phyloP scores from a whole-genome alignment of 768 basidiomycete species.

The Galerina marginata region DNA sequence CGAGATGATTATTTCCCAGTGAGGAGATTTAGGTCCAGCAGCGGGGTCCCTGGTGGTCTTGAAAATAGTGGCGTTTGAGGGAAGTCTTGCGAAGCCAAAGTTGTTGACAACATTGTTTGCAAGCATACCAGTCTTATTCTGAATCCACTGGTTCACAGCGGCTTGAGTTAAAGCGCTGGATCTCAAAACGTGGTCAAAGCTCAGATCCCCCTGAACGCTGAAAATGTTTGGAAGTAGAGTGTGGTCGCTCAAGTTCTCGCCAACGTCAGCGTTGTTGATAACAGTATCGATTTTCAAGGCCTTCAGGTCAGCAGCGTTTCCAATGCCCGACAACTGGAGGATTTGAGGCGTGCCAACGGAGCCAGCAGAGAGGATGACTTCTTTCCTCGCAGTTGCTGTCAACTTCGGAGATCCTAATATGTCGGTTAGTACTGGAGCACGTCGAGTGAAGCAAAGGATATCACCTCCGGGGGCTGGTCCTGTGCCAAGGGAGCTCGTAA shows the following conservation, averaged over 20 bases:
- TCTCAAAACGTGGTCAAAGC: conserved; percentile 11
- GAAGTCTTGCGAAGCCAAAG: conserved; percentile 30
- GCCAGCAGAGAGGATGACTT: conserved; percentile 27
- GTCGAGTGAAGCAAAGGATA: neutral
- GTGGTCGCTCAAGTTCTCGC: conserved; percentile 26
- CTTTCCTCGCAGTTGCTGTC: conserved; percentile 14
- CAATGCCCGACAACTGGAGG: conserved; percentile 29
- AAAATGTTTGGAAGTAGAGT: conserved; percentile 18
- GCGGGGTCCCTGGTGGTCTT: conserved; percentile 21
- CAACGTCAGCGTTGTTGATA: conserved; percentile 23
- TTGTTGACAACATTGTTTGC: conserved; percentile 39
- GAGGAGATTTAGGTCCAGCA: conserved; percentile 22
- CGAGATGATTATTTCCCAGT: conserved; percentile 35
- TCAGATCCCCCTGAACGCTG: conserved; percentile 9
- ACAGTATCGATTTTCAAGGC: conserved; percentile 14
- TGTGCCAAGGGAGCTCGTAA: conserved; percentile 9
- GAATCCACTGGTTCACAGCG: conserved; percentile 29
- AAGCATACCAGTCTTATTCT: conserved; percentile 38
- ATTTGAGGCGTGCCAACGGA: conserved; percentile 26
- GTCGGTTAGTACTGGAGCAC: neutral
- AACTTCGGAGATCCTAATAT: neutral
- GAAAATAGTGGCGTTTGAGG: conserved; percentile 33
- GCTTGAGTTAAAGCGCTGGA: conserved; percentile 11
- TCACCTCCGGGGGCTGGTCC: neutral
- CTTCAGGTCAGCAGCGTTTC: conserved; percentile 16